Percentiles rank a stretch among this genome's conserved stretches.
phyloP scores from a whole-genome alignment of 2,329 filamentous ascomycete species.

The Colletotrichum australisinense region DNA sequence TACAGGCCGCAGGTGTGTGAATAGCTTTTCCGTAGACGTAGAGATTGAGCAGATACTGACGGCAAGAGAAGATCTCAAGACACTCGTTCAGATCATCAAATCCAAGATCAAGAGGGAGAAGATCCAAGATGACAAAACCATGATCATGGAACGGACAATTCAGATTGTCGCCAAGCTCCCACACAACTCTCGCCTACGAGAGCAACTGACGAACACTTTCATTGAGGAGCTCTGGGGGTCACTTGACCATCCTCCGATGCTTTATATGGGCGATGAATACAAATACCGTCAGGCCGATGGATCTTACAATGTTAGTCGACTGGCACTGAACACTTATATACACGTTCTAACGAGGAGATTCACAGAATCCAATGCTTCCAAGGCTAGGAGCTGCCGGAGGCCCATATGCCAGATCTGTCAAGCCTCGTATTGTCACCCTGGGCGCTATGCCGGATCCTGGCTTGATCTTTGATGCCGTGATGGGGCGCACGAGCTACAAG shows the following conservation, averaged over 20 bases:
- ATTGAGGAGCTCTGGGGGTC: slow-evolving; percentile 77
- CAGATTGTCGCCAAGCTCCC: slow-evolving; percentile 76
- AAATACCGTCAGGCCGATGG: slow-evolving; percentile 78
- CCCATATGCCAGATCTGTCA: slow-evolving; percentile 73
- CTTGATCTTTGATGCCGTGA: slow-evolving; percentile 71
- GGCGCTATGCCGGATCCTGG: slow-evolving; percentile 76
- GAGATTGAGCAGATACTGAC: neutral
- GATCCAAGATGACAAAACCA: slow-evolving; percentile 78
- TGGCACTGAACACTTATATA: neutral
- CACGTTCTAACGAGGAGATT: neutral
- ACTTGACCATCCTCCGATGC: slow-evolving; percentile 77
- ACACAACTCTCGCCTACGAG: slow-evolving; percentile 68
- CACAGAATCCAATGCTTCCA: slow-evolving; percentile 72
- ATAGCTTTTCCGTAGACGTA: neutral
- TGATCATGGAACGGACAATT: slow-evolving; percentile 81
- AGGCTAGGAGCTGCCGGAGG: slow-evolving; percentile 75
- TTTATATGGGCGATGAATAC: slow-evolving; percentile 71
- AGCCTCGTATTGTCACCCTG: slow-evolving; percentile 67
- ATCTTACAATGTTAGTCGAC: slow-evolving; percentile 67
- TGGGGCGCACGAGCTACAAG: slow-evolving; percentile 62
- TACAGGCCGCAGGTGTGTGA: slow-evolving; percentile 59
- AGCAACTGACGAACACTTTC: slow-evolving; percentile 74
- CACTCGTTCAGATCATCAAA: slow-evolving; percentile 69
- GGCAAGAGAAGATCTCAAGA: slow-evolving; percentile 66
- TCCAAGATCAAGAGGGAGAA: slow-evolving; percentile 72